phyloP scores from a whole-genome alignment of 1,139 yeast genomes.

The Taphrina flavorubra region DNA sequence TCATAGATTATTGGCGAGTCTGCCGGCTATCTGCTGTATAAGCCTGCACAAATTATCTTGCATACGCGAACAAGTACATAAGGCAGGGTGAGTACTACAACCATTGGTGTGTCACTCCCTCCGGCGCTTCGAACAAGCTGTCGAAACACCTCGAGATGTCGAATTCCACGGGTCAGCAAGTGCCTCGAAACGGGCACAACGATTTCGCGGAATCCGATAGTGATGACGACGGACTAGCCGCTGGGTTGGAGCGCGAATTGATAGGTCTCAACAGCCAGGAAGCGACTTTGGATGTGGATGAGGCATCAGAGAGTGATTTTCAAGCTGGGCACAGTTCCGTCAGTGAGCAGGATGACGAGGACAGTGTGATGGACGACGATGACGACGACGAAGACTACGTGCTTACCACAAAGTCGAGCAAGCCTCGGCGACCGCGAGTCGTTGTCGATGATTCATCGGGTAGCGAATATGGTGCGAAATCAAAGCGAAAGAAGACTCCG shows the following conservation, averaged over 20 bases:
- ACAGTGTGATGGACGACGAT: too few relatives aligned
- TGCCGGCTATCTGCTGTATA: too few relatives aligned
- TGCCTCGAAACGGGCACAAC: background rate
- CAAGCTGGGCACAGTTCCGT: background rate
- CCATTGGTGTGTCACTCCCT: too few relatives aligned
- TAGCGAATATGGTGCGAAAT: conserved; percentile 17
- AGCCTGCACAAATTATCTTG: too few relatives aligned
- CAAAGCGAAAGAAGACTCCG: conserved; percentile 13
- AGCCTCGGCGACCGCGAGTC: conserved; percentile 10
- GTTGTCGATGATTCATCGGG: conserved; percentile 26
- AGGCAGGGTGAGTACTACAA: too few relatives aligned
- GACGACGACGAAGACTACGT: conserved; percentile 32
- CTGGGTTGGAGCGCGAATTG: conserved; percentile 25
- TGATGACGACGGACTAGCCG: conserved; percentile 19
- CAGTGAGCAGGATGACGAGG: background rate
- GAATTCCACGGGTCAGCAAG: background rate
- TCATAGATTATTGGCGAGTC: background rate
- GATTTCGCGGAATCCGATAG: conserved; percentile 11
- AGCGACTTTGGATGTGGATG: background rate
- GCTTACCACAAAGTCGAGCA: conserved; percentile 18
- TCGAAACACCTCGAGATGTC: background rate
- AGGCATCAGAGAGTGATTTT: conserved; percentile 21
- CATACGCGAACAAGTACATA: too few relatives aligned
- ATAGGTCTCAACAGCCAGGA: background rate
- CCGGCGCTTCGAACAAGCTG: too few relatives aligned